These are phyloP conservation scores for Moesziomyces antarcticus DNA, from an alignment of 1,284 basidiomycete species.

Conservation along the genomic window DNA sequence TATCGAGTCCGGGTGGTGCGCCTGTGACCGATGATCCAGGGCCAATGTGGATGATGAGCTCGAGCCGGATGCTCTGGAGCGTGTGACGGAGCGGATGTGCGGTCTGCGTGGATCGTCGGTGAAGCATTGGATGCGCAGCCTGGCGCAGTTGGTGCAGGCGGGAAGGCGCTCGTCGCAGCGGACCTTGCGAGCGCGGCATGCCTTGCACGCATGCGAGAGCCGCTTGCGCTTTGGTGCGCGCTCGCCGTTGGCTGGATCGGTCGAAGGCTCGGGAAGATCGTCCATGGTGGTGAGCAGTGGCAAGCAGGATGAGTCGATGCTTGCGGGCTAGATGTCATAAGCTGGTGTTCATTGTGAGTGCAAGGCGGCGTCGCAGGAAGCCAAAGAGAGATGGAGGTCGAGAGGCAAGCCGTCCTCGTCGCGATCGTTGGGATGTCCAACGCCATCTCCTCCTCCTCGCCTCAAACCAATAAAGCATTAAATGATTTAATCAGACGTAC, in stretches of 20 bases:
- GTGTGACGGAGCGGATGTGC: slow-evolving; percentile 5
- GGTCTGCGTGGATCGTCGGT: slow-evolving; percentile 17
- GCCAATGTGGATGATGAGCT: neutral
- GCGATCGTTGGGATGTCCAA: no score
- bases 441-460: no score
- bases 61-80: slow-evolving; percentile 1
- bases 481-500: no score
- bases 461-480: no score
- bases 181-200: slow-evolving; percentile 13
- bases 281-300: no score
- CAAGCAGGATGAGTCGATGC: no score
- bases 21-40: neutral
- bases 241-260: no score
- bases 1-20: neutral
- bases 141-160: slow-evolving; percentile 13
- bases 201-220: slow-evolving; percentile 10
- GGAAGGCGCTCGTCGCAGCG: slow-evolving; percentile 11
- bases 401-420: no score
- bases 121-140: slow-evolving; percentile 5
- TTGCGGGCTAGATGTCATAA: no score
- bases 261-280: no score
- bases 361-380: neutral
- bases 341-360: no score
- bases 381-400: neutral
- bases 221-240: slow-evolving; percentile 4